Conservation (phyloP, 2,329 filamentous ascomycete genomes). For the Fusarium redolens region DNA sequence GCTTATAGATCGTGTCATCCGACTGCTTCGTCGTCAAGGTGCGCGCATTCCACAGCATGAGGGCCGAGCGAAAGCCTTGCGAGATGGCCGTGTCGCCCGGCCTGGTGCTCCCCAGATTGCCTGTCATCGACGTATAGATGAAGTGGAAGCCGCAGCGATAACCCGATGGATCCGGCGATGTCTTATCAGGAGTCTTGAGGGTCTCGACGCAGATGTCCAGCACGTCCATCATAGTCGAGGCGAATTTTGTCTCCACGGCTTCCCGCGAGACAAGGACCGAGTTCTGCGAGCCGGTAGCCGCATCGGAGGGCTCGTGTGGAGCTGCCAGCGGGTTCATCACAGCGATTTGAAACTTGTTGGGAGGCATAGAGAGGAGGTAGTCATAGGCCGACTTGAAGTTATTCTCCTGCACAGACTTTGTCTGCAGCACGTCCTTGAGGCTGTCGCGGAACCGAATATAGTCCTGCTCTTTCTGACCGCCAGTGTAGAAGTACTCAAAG, state of each 20-base stretch:
- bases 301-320: neutral
- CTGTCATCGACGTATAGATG: neutral
- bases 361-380: neutral
- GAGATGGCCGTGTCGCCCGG: neutral
- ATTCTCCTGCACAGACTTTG: neutral
- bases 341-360: neutral
- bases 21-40: constrained; percentile 1
- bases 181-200: neutral
- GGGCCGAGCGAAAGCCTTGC: neutral
- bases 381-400: constrained; percentile 3
- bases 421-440: neutral
- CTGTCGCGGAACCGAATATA: neutral
- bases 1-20: neutral
- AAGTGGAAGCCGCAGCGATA: constrained; percentile 9
- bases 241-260: neutral
- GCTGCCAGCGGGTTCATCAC: neutral
- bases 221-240: constrained; percentile 8
- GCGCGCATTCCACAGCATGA: constrained; percentile 5
- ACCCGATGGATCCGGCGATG: neutral
- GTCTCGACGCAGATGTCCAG: neutral
- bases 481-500: constrained; percentile 3
- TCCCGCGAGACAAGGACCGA: constrained; percentile 6
- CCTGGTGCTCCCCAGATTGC: neutral
- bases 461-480: neutral
- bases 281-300: constrained; percentile 2